A percentile compares a stretch with the other conserved stretches of the same genome.
These are phyloP conservation scores for Eucalyptus rudis DNA, from an alignment of 345 rosid species.

Conservation along the genomic window DNA sequence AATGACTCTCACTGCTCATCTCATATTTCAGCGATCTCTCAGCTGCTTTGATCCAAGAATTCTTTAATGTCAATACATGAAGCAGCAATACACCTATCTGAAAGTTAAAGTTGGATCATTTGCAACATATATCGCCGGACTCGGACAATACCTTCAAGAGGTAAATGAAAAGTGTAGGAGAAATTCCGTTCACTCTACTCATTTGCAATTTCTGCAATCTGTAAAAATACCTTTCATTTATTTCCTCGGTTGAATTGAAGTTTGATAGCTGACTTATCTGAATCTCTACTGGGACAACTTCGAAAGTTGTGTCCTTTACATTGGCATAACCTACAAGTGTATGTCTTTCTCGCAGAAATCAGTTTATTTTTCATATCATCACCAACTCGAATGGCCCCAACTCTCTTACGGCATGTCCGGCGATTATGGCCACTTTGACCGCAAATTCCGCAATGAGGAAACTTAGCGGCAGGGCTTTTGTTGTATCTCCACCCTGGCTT, in stretches of 20 bases:
- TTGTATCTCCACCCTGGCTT: constrained; percentile 12
- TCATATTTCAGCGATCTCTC: not conserved
- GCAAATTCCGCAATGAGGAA: constrained; percentile 36
- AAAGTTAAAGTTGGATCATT: not conserved
- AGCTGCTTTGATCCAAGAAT: not conserved
- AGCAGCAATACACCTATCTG: not conserved
- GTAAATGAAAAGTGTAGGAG: not conserved
- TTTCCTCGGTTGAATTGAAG: not conserved
- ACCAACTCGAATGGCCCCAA: not conserved
- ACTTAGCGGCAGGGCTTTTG: constrained; percentile 8
- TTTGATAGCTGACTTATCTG: not conserved
- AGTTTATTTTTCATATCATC: not conserved
- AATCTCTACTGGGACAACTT: not conserved
- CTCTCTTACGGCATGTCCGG: constrained; percentile 42
- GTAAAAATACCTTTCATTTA: not conserved
- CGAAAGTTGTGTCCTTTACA: not conserved
- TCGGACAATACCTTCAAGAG: not conserved
- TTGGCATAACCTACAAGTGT: not conserved
- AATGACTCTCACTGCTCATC: not conserved
- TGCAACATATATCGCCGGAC: not conserved
- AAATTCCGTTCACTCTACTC: not conserved
- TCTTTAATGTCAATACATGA: not conserved
- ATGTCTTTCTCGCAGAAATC: not conserved
- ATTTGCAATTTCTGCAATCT: not conserved
- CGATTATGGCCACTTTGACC: constrained; percentile 57